Evolutionary conservation across 768 basidiomycete species (phyloP).

Genomic region (Macrolepiota dolichaula): DNA sequence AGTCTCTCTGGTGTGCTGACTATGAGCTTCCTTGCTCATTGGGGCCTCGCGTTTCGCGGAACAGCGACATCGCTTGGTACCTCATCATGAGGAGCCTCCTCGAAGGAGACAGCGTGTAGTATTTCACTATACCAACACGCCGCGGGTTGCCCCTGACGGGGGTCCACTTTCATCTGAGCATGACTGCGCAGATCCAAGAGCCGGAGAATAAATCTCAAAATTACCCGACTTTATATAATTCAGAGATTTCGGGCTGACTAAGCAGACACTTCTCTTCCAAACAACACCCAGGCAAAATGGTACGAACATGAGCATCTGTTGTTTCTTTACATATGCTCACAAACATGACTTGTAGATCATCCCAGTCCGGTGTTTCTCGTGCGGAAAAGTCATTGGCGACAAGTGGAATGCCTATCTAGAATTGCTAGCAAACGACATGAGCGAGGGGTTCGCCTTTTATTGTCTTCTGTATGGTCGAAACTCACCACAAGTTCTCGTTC

Average conservation of each 20-base stretch:
- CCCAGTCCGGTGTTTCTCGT: slow-evolving; percentile 93
- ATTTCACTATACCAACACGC: too few species aligned
- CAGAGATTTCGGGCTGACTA: not conserved
- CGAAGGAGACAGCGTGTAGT: too few species aligned
- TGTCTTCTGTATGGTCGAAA: not conserved
- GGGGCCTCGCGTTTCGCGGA: too few species aligned
- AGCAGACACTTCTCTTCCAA: not conserved
- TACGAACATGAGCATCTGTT: not conserved
- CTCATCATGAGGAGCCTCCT: too few species aligned
- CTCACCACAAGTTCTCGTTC: not conserved
- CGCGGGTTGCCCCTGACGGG: too few species aligned
- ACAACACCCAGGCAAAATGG: not conserved
- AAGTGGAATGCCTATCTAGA: slow-evolving; percentile 91
- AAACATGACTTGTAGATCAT: slow-evolving; percentile 68
- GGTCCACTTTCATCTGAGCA: too few species aligned
- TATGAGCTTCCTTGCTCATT: too few species aligned
- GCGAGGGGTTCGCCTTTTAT: slow-evolving; percentile 71
- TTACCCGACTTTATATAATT: not conserved
- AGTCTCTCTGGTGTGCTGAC: too few species aligned
- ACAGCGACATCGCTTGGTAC: too few species aligned
- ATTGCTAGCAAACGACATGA: slow-evolving; percentile 73
- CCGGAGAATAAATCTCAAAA: not conserved
- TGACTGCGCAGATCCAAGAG: not conserved
- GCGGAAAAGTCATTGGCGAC: slow-evolving; percentile 96
- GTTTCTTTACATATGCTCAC: not conserved